These are phyloP conservation scores for Populus tomentosa DNA, from an alignment of 441 rosid genomes.

Conservation along the genomic window DNA sequence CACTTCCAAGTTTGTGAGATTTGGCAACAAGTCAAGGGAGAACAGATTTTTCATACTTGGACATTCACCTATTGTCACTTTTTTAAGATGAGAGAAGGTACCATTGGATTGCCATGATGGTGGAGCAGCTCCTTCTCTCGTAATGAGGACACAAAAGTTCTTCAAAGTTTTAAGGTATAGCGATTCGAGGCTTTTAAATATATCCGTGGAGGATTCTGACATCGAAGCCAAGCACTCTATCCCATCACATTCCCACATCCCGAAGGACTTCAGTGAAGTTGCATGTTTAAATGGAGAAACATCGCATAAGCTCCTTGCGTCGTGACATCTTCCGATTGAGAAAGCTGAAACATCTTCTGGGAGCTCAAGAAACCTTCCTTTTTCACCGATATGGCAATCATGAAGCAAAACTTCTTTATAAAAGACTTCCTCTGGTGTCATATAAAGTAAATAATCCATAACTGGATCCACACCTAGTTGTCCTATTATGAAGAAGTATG, in stretches of 20 bases:
- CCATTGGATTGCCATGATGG: background rate
- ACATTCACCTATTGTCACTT: background rate
- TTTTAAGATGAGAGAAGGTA: slow-evolving; percentile 1
- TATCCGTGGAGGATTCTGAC: background rate
- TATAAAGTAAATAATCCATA: background rate
- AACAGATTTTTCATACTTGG: slow-evolving; percentile 10
- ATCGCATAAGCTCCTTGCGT: background rate
- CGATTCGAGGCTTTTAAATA: background rate
- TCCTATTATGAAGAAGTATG: background rate
- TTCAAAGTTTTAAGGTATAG: background rate
- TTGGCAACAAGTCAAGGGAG: background rate
- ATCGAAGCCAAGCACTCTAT: background rate
- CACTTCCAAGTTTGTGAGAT: slow-evolving; percentile 4
- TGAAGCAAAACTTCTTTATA: background rate
- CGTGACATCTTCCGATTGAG: background rate
- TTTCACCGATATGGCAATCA: background rate
- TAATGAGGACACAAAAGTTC: background rate
- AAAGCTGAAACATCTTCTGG: background rate
- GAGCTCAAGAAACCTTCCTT: background rate
- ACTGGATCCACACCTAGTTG: background rate
- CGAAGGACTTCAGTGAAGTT: background rate
- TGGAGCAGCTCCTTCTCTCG: background rate
- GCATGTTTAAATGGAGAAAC: background rate
- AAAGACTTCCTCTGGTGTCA: background rate
- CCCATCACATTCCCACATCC: background rate